Evolutionary conservation across 768 basidiomycete species (phyloP).

Genomic region (Rossbeevera mucosa): DNA sequence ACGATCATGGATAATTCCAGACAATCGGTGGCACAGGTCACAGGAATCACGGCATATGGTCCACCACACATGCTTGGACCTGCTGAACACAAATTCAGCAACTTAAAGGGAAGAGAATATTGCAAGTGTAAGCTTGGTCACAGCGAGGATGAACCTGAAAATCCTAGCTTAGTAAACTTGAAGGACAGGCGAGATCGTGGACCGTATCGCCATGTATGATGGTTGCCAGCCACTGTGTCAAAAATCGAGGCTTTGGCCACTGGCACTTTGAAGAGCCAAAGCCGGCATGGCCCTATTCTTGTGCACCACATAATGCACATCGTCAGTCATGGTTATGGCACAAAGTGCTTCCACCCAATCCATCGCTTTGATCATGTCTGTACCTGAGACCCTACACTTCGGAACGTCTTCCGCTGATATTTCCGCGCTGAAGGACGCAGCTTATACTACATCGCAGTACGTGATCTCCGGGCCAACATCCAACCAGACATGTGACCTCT

Average conservation of each 20-base stretch:
- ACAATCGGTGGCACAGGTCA: not conserved
- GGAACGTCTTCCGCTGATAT: no score
- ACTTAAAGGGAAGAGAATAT: not conserved
- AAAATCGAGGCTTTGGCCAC: not conserved
- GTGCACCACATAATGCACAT: not conserved
- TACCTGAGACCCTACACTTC: not conserved
- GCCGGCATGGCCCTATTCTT: not conserved
- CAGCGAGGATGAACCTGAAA: not conserved
- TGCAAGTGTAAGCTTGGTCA: not conserved
- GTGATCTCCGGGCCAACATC: not conserved
- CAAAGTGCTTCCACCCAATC: not conserved
- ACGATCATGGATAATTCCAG: slow-evolving; percentile 3
- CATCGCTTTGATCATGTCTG: not conserved
- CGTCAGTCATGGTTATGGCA: no score
- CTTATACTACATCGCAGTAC: not conserved
- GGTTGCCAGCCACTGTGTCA: not conserved
- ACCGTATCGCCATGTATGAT: not conserved
- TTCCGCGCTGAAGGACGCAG: no score
- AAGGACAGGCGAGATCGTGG: not conserved
- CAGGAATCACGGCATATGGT: not conserved
- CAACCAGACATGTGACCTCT: not conserved
- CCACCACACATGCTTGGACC: not conserved
- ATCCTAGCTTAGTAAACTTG: not conserved
- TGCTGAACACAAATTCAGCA: not conserved
- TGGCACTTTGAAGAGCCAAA: not conserved